phyloP scores from a whole-genome alignment of 768 basidiomycete species.

The Phanerochaete sordida region DNA sequence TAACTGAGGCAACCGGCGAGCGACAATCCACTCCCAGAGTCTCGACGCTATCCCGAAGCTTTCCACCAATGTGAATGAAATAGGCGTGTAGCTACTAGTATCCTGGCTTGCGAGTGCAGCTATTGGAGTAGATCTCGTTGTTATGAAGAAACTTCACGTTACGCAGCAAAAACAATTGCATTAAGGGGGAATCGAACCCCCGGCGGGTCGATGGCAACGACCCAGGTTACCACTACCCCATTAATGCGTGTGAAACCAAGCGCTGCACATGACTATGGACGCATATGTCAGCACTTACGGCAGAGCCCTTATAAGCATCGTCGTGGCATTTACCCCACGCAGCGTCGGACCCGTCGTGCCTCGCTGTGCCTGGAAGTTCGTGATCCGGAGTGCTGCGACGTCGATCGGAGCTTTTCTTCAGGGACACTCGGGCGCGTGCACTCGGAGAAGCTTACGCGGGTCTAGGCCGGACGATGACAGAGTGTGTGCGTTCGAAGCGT shows the following conservation, averaged over 20 bases:
- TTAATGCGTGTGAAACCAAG: slow-evolving; percentile 2
- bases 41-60: too few relatives aligned
- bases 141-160: too few relatives aligned
- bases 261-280: too few relatives aligned
- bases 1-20: too few relatives aligned
- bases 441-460: background rate
- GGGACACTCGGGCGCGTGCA: background rate
- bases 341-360: background rate
- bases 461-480: background rate
- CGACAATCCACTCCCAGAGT: too few relatives aligned
- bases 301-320: too few relatives aligned
- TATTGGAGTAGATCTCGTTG: too few relatives aligned
- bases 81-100: too few relatives aligned
- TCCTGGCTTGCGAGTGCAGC: too few relatives aligned
- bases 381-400: background rate
- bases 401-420: background rate
- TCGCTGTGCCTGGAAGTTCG: background rate
- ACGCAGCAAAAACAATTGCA: slow-evolving; percentile 39
- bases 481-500: background rate
- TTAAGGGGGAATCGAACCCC: slow-evolving; percentile 86
- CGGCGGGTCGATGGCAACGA: slow-evolving; percentile 59
- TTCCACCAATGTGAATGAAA: too few relatives aligned
- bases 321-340: too few relatives aligned
- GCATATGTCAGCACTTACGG: too few relatives aligned
- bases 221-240: slow-evolving; percentile 15